These are phyloP conservation scores for Takashimella tepidaria DNA, from an alignment of 1,284 basidiomycete species.

Conservation along the genomic window DNA sequence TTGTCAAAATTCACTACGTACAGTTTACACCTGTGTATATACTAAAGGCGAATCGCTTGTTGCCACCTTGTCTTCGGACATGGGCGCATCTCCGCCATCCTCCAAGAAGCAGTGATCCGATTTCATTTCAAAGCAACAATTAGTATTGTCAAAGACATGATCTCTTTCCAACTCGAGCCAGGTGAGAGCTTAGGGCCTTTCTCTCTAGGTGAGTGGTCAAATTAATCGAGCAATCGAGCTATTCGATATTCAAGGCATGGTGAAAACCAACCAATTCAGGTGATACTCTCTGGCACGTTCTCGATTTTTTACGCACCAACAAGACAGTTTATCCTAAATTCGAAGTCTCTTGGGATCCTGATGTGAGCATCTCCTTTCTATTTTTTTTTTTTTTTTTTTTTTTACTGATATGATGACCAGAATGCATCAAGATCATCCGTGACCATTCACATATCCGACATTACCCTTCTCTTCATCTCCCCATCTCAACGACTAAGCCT, in stretches of 20 bases:
- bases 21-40: too few species aligned
- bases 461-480: conserved; percentile 69
- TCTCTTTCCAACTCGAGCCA: not conserved
- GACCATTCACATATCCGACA: conserved; percentile 67
- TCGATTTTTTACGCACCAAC: conserved; percentile 59
- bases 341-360: conserved; percentile 75
- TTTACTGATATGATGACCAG: conserved; percentile 16
- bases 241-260: not conserved
- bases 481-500: conserved; percentile 68
- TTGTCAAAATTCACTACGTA: too few species aligned
- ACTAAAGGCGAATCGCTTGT: too few species aligned
- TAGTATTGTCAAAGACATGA: too few species aligned
- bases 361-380: conserved; percentile 53
- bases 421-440: conserved; percentile 61
- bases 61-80: too few species aligned
- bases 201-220: not conserved
- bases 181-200: not conserved
- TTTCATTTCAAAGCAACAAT: too few species aligned
- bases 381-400: too few species aligned
- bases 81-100: too few species aligned
- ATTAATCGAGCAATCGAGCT: not conserved
- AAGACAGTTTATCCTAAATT: conserved; percentile 63
- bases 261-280: conserved; percentile 51
- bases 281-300: conserved; percentile 70
- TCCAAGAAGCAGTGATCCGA: too few species aligned